These are phyloP conservation scores for Tetrahymena borealis DNA, from an alignment of 73 alveolate species.

Conservation along the genomic window DNA sequence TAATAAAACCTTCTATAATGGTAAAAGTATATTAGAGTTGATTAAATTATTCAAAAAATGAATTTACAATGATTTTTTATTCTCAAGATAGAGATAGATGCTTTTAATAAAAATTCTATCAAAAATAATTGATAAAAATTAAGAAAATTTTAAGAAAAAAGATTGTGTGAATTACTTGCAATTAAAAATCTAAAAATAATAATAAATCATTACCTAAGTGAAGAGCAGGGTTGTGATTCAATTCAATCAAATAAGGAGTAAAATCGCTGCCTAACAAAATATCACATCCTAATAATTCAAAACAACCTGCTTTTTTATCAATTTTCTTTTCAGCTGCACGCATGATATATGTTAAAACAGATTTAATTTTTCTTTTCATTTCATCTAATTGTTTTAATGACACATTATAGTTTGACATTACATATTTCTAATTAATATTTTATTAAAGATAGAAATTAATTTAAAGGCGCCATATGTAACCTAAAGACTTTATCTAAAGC, in stretches of 20 bases:
- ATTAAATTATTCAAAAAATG: too few species aligned
- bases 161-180: neutral
- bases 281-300: conserved; percentile 46
- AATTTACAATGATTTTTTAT: too few species aligned
- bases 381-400: neutral
- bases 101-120: too few species aligned
- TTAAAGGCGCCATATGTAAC: too few species aligned
- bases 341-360: conserved; percentile 10
- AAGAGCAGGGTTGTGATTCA: conserved; percentile 40
- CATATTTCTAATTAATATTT: conserved; percentile 8
- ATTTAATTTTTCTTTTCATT: conserved; percentile 18
- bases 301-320: conserved; percentile 33
- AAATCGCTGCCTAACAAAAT: conserved; percentile 35
- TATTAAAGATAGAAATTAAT: neutral
- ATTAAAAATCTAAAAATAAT: too few species aligned
- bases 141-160: neutral
- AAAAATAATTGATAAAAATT: too few species aligned
- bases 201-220: conserved; percentile 14
- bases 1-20: too few species aligned
- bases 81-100: too few species aligned
- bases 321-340: conserved; percentile 37
- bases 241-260: conserved; percentile 28
- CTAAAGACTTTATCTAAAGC: too few species aligned
- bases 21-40: too few species aligned
- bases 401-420: neutral